Base-by-base conservation (phyloP, 495 filamentous ascomycete species). In the Penicillium mononematosum region DNA sequence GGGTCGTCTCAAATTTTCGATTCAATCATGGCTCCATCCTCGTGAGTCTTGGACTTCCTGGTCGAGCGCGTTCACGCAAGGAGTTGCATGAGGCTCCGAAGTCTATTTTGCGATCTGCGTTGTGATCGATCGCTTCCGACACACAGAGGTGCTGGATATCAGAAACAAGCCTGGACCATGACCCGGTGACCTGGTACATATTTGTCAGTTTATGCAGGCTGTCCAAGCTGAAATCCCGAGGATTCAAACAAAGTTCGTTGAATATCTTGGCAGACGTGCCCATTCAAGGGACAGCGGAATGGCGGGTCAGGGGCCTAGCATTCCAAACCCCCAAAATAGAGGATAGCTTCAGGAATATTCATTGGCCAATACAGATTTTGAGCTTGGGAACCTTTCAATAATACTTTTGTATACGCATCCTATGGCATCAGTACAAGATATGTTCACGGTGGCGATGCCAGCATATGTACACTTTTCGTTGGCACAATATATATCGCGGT, bases 131-230 rank as follows among this genome's bases (percentile, higher is more conserved):
- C 45, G 31, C 45, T 31, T 9, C 45, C 45, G 25, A 32, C 10
- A 32, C 10, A 6, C 45, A 19, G 2, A 41, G 36, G 16, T 32
- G 36, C 17, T 50, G 16, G 6, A 39, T 4, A 39, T n/a, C 36
- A 48, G 27, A 22, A 38, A 38, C 5, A n/a, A 38, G 20, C 20
- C 14, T 1, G 10, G 29, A 14, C 20, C 8, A 6, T 48, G 45
- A 14, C n/a, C 31, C 31, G n/a, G 7, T 39, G 36, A 17, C 36
- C 29, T 10, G 31, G 31, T 34, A 12, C 31, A 11, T 19, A 48
- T 48, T 48, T 19, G 45, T 48, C 31, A 48, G 9, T 45, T 16
- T 6, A n/a, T 31, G 46, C 46, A 48, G 17, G n/a, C 14, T 34
- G 46, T n/a, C 16, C 36, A 39, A 39, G 36, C 16, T n/a, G n/a